A percentile compares a stretch with the other conserved stretches of the same genome.
Evolutionary conservation across 371 early-diverging fungal genomes (phyloP).

Genomic region (Nematocida homosporus): DNA sequence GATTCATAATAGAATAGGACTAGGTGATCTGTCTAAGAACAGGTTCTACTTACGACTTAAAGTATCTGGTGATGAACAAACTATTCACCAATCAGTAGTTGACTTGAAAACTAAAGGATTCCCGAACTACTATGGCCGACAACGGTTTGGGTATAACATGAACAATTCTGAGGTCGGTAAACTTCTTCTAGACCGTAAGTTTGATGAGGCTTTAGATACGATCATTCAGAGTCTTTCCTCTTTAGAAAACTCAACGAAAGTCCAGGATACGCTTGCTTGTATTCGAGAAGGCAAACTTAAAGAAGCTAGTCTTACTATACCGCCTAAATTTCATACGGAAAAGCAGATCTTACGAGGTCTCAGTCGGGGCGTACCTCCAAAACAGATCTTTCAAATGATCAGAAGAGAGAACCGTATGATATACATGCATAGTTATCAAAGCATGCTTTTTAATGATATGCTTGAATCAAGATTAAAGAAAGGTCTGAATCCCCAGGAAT

Average conservation of each 20-base stretch:
- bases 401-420: constrained; percentile 77
- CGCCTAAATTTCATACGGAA: constrained; percentile 40
- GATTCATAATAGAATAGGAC: not conserved
- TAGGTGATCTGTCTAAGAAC: constrained; percentile 36
- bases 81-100: not conserved
- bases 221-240: constrained; percentile 52
- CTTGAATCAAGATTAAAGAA: constrained; percentile 75
- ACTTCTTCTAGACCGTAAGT: constrained; percentile 74
- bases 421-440: constrained; percentile 93
- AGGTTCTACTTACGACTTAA: constrained; percentile 39
- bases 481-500: constrained; percentile 69
- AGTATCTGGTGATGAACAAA: constrained; percentile 1
- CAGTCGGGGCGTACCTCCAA: constrained; percentile 39
- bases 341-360: constrained; percentile 53
- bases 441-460: constrained; percentile 83
- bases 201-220: constrained; percentile 66
- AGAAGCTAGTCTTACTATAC: constrained; percentile 14
- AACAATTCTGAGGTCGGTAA: constrained; percentile 81
- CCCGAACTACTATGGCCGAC: constrained; percentile 95
- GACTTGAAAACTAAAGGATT: constrained; percentile 69
- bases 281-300: constrained; percentile 23
- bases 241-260: constrained; percentile 13
- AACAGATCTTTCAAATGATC: constrained; percentile 51
- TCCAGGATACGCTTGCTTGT: constrained; percentile 15
- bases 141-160: constrained; percentile 85